Conservation (phyloP, 495 filamentous ascomycete genomes). For the Margaritispora aquatica region DNA sequence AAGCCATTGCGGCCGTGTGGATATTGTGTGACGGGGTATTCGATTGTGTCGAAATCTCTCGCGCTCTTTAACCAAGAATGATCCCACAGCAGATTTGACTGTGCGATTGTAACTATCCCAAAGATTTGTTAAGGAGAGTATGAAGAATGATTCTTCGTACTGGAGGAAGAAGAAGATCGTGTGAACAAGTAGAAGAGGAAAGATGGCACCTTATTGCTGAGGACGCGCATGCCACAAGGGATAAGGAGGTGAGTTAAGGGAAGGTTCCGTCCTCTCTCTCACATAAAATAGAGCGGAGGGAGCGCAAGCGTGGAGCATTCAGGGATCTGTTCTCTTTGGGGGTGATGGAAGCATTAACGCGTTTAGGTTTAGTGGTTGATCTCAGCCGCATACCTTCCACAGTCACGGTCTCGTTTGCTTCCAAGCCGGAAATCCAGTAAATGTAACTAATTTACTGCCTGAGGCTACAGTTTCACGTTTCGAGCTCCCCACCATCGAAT, state of each 20-base stretch:
- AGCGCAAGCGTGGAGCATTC: not conserved
- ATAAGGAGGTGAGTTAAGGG: too few species aligned
- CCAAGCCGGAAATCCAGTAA: too few species aligned
- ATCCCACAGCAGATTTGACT: not conserved
- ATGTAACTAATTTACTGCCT: too few species aligned
- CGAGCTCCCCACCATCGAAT: constrained; percentile 2
- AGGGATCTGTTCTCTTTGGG: not conserved
- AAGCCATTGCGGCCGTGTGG: constrained; percentile 49
- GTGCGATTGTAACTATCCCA: not conserved
- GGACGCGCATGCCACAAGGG: constrained; percentile 1
- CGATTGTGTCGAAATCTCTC: not conserved
- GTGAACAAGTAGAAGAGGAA: not conserved
- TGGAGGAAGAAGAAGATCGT: constrained; percentile 1
- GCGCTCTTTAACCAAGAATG: constrained; percentile 1
- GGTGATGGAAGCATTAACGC: not conserved
- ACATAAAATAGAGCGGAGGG: not conserved
- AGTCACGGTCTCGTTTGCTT: too few species aligned
- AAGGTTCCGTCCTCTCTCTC: not conserved
- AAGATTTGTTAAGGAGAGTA: constrained; percentile 4
- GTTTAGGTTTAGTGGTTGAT: not conserved
- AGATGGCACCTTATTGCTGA: not conserved
- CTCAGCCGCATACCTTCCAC: not conserved
- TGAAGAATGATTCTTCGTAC: not conserved
- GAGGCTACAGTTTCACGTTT: not conserved
- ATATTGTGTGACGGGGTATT: not conserved